Evolutionary conservation across 768 basidiomycete genomes (phyloP).

Genomic region (Amanita rubescens): DNA sequence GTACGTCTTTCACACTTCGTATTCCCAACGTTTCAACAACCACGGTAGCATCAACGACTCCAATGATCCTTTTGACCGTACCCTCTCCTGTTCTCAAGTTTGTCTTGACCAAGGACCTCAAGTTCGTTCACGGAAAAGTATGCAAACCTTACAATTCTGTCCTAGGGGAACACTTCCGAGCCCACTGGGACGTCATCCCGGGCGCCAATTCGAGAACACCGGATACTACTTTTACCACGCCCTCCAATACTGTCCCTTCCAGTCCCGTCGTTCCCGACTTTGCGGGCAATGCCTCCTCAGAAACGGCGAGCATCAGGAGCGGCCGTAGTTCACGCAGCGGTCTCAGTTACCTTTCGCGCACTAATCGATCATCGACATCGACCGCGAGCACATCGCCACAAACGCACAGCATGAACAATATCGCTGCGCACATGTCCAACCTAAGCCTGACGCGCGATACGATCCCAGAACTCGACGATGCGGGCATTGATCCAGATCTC

Average conservation of each 20-base stretch:
- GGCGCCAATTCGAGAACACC: conserved; percentile 30
- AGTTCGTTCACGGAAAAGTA: conserved; percentile 85
- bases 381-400: conserved; percentile 51
- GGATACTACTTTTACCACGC: conserved; percentile 24
- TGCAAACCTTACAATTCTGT: conserved; percentile 92
- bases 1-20: conserved; percentile 40
- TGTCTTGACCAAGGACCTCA: conserved; percentile 88
- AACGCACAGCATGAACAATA: conserved; percentile 28
- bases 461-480: conserved; percentile 10
- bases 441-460: conserved; percentile 42
- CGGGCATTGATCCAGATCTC: background rate
- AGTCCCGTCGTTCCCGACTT: conserved; percentile 9
- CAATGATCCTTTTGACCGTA: conserved; percentile 86
- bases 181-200: conserved; percentile 79
- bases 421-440: conserved; percentile 51
- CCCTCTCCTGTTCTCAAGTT: conserved; percentile 90
- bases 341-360: conserved; percentile 48
- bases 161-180: conserved; percentile 82
- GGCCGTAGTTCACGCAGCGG: conserved; percentile 49
- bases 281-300: no score
- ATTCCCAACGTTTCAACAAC: no score
- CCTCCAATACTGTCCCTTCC: conserved; percentile 15
- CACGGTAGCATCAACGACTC: conserved; percentile 78
- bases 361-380: conserved; percentile 37
- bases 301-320: conserved; percentile 54